Conservation (phyloP, 2,329 filamentous ascomycete genomes). For the Tolypocladium tropicale region DNA sequence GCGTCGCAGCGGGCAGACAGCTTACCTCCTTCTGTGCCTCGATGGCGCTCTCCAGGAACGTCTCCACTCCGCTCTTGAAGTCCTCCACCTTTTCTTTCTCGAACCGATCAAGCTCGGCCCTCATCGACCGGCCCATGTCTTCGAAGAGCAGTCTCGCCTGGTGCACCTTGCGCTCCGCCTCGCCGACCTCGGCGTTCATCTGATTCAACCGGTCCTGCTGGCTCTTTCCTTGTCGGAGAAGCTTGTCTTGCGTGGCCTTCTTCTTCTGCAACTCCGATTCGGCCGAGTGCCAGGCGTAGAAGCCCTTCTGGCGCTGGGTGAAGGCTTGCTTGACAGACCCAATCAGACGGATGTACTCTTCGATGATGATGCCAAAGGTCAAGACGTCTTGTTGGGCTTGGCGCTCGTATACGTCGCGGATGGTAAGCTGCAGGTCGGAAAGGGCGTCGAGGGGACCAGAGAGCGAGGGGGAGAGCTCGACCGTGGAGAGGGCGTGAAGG, state of each 20-base stretch:
- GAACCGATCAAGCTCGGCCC: slow-evolving; percentile 82
- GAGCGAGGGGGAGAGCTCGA: slow-evolving; percentile 81
- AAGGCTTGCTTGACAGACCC: slow-evolving; percentile 93
- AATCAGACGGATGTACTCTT: slow-evolving; percentile 95
- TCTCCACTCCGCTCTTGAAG: slow-evolving; percentile 97
- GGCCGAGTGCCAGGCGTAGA: slow-evolving; percentile 85
- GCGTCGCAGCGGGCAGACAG: neutral
- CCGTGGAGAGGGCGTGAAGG: slow-evolving; percentile 81
- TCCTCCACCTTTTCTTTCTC: slow-evolving; percentile 98
- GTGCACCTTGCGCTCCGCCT: slow-evolving; percentile 87
- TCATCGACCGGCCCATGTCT: slow-evolving; percentile 93
- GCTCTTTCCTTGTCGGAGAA: slow-evolving; percentile 87
- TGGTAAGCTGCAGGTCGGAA: slow-evolving; percentile 86
- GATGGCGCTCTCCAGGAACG: slow-evolving; percentile 90
- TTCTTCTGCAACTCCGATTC: slow-evolving; percentile 88
- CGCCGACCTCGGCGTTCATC: slow-evolving; percentile 84
- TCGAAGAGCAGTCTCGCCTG: slow-evolving; percentile 86
- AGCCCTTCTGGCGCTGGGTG: slow-evolving; percentile 84
- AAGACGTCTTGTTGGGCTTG: slow-evolving; percentile 96
- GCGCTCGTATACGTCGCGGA: slow-evolving; percentile 88
- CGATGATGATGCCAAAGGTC: slow-evolving; percentile 92
- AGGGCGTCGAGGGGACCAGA: slow-evolving; percentile 84
- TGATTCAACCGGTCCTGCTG: slow-evolving; percentile 94
- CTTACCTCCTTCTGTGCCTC: slow-evolving; percentile 96
- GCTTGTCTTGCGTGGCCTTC: slow-evolving; percentile 81